Conservation (phyloP, 2,329 filamentous ascomycete genomes). For the Cercospora zeae-maydis region DNA sequence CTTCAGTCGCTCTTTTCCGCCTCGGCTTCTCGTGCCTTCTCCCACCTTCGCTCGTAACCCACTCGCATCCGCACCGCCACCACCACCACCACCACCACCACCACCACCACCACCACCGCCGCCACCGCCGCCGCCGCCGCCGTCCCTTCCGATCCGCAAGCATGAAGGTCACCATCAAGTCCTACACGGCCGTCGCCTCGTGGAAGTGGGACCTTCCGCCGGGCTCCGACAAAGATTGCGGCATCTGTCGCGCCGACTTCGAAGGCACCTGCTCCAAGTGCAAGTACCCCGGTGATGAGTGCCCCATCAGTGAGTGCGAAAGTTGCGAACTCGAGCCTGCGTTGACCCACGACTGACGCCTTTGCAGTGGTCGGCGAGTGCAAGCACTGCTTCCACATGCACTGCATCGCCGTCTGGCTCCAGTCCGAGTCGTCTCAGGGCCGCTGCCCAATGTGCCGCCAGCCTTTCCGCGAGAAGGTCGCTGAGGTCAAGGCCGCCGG, state of each 20-base stretch:
- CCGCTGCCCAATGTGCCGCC: constrained; percentile 96
- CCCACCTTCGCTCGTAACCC: not conserved
- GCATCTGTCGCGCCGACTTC: constrained; percentile 97
- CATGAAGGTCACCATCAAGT: constrained; percentile 94
- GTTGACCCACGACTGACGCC: constrained; percentile 17
- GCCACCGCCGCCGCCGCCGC: not conserved
- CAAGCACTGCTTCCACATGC: constrained; percentile 97
- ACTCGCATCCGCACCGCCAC: not conserved
- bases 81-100: not conserved
- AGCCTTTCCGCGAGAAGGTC: constrained; percentile 51
- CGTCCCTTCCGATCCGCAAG: constrained; percentile 15
- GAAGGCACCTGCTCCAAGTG: constrained; percentile 97
- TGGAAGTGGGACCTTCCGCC: constrained; percentile 98
- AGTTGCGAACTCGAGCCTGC: not conserved
- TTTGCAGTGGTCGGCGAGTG: constrained; percentile 84
- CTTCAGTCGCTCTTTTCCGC: not conserved
- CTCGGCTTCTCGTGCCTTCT: not conserved
- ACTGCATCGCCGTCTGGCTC: constrained; percentile 95
- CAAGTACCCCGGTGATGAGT: constrained; percentile 96
- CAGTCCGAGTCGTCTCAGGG: constrained; percentile 90
- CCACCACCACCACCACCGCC: not conserved
- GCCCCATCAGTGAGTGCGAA: constrained; percentile 72
- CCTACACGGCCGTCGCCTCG: constrained; percentile 90
- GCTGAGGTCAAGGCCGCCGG: constrained; percentile 19
- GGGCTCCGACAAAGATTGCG: constrained; percentile 79